A percentile compares a stretch with the other conserved stretches of the same genome.
phyloP scores from a whole-genome alignment of 2,329 filamentous ascomycete species.

The Bimuria novae-zelandiae region DNA sequence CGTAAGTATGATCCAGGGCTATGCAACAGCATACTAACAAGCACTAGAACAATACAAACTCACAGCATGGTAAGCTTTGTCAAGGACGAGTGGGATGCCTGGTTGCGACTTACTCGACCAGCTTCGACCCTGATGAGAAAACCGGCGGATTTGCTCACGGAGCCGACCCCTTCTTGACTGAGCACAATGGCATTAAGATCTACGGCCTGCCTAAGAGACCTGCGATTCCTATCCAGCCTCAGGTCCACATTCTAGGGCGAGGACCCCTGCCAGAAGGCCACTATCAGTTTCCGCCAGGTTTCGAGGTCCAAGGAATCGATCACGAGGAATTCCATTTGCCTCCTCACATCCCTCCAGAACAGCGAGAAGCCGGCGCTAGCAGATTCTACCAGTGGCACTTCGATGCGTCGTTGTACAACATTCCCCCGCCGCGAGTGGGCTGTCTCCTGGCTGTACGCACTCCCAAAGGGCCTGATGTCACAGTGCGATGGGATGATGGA shows the following conservation, averaged over 20 bases:
- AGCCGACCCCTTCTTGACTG: constrained; percentile 12
- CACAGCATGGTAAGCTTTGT: constrained; percentile 8
- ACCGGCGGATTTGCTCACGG: constrained; percentile 18
- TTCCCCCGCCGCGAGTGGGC: constrained; percentile 10
- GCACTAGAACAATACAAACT: constrained; percentile 10
- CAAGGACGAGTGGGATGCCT: background rate
- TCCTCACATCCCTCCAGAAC: constrained; percentile 12
- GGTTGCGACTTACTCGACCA: background rate
- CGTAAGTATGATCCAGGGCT: background rate
- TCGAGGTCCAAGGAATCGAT: constrained; percentile 18
- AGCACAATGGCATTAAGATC: constrained; percentile 14
- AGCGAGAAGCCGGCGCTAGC: constrained; percentile 14
- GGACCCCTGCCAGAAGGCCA: constrained; percentile 13
- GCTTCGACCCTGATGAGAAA: constrained; percentile 17
- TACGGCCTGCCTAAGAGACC: constrained; percentile 17
- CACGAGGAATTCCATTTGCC: constrained; percentile 19
- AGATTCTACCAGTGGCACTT: constrained; percentile 18
- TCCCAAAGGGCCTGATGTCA: constrained; percentile 43
- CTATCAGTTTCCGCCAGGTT: constrained; percentile 16
- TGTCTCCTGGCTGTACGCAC: constrained; percentile 10
- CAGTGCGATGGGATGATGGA: constrained; percentile 50
- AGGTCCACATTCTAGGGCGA: constrained; percentile 19
- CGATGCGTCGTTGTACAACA: constrained; percentile 11
- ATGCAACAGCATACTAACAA: background rate
- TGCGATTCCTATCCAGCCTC: constrained; percentile 16